phyloP scores from a whole-genome alignment of 768 basidiomycete species.

The Hericium coralloides region DNA sequence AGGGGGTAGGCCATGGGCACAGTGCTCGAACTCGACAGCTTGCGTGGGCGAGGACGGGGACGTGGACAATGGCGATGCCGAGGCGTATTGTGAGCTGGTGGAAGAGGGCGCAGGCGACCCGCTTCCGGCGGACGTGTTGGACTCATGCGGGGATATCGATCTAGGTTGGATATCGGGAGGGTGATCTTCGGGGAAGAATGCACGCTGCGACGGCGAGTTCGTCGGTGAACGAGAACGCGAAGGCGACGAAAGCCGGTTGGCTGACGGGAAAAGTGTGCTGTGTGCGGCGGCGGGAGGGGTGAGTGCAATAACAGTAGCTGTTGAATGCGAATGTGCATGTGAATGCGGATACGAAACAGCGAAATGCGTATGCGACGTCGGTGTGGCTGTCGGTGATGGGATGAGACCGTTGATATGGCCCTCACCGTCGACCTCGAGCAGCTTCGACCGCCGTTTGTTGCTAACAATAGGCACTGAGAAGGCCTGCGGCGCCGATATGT shows the following conservation, averaged over 20 bases:
- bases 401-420: slow-evolving; percentile 3
- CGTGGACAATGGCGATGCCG: slow-evolving; percentile 21
- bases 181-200: neutral
- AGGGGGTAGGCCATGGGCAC: neutral
- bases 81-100: slow-evolving; percentile 32
- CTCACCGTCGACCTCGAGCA: slow-evolving; percentile 4
- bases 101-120: slow-evolving; percentile 54
- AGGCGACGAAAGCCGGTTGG: slow-evolving; percentile 13
- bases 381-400: slow-evolving; percentile 10
- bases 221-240: slow-evolving; percentile 15
- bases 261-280: slow-evolving; percentile 14
- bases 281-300: slow-evolving; percentile 27
- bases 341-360: slow-evolving; percentile 18
- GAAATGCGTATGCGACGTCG: slow-evolving; percentile 8
- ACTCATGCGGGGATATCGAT: slow-evolving; percentile 20
- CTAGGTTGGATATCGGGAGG: slow-evolving; percentile 6
- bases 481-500: neutral
- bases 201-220: slow-evolving; percentile 10
- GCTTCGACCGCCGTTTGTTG: slow-evolving; percentile 2
- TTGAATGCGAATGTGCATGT: slow-evolving; percentile 41
- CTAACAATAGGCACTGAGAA: neutral
- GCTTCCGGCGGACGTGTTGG: slow-evolving; percentile 30
- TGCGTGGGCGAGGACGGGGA: slow-evolving; percentile 22
- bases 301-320: slow-evolving; percentile 37
- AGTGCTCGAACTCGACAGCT: neutral